Base-by-base conservation (phyloP, 2,329 filamentous ascomycete species). In the Ophiostoma quercus region DNA sequence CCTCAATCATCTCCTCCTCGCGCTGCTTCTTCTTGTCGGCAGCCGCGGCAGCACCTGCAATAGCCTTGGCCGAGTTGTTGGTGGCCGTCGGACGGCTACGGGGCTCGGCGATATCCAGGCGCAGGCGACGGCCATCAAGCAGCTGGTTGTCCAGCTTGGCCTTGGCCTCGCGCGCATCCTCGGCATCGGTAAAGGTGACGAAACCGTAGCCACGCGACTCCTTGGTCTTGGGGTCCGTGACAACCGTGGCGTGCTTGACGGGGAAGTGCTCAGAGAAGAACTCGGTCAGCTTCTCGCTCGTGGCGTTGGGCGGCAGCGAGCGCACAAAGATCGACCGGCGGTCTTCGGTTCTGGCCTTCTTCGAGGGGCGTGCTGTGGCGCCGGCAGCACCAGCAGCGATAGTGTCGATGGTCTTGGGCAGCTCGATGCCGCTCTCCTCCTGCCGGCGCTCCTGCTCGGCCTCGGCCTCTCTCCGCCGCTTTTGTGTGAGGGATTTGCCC, bases 181-280 rank as follows among this genome's bases (percentile, higher is more conserved):
- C 94, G 39, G 91, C 87, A 77, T 99, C 95, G 75, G 94, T 92
- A 76, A 99, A 95, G 1, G 95, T 98, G 70, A 99, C 94, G 79
- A 99, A 99, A 68, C 95, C 95, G 79, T 93, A 99, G 22, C 95
- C 94, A 77, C 92, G 90, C 16, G 92, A 97, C 74, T 89, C 83
- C 77, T 97, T 97, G 1, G 94, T 96, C 73, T 88, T 84, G 19
- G 91, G 88, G 78, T 99, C 94, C 70, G 90, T 82, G 54, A 99
- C 93, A 4, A 96, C 93, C n/a, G 91, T 92, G 68, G 95, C 94
- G 79, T 98, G 94, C 80, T 97, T 98, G 77, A 99, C 87, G 8
- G 96, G 94, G 76, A 92, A 98, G 71, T 93, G 91, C 78, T 97
- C 88, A 7, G 95, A 98, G 81, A 99, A 99, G 79, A 94, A 90